Conservation (phyloP, 305 asterid genomes). For the Fraxinus sp. region DNA sequence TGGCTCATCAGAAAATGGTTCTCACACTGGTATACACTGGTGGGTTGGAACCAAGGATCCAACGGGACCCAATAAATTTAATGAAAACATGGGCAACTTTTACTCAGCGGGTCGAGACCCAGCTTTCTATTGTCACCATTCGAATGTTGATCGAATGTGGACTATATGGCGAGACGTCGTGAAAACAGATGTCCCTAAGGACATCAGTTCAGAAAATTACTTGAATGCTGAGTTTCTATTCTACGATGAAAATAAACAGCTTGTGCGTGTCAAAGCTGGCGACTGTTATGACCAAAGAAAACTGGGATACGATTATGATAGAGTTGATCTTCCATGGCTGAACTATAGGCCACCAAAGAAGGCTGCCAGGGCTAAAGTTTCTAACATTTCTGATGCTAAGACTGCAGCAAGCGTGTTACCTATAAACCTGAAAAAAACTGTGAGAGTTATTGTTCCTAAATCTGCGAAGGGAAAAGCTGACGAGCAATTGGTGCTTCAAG, state of each 20-base stretch:
- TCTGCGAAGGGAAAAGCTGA: conserved; percentile 44
- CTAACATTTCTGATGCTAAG: conserved; percentile 13
- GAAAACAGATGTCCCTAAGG: conserved; percentile 32
- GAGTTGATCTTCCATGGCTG: conserved; percentile 45
- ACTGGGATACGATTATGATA: conserved; percentile 46
- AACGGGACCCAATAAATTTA: conserved; percentile 9
- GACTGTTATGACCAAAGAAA: conserved; percentile 30
- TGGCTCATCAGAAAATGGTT: conserved; percentile 42
- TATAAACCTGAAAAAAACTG: conserved; percentile 24
- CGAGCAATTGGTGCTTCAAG: conserved; percentile 40
- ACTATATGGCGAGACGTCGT: conserved; percentile 33
- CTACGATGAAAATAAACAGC: conserved; percentile 49
- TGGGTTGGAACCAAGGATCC: conserved; percentile 37
- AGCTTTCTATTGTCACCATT: conserved; percentile 42
- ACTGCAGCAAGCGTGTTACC: conserved; percentile 29
- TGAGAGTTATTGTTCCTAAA: conserved; percentile 42
- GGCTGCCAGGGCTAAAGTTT: conserved; percentile 24
- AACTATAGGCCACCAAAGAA: conserved; percentile 39
- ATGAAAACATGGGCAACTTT: conserved; percentile 46
- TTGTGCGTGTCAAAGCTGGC: conserved; percentile 36
- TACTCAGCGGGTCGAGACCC: conserved; percentile 41
- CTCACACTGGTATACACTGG: conserved; percentile 41
- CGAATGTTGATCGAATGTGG: conserved; percentile 61
- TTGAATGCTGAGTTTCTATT: conserved; percentile 35
- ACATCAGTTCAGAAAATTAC: not conserved